Evolutionary conservation across 2,329 filamentous ascomycete genomes (phyloP).

Genomic region (Venturia nashicola): DNA sequence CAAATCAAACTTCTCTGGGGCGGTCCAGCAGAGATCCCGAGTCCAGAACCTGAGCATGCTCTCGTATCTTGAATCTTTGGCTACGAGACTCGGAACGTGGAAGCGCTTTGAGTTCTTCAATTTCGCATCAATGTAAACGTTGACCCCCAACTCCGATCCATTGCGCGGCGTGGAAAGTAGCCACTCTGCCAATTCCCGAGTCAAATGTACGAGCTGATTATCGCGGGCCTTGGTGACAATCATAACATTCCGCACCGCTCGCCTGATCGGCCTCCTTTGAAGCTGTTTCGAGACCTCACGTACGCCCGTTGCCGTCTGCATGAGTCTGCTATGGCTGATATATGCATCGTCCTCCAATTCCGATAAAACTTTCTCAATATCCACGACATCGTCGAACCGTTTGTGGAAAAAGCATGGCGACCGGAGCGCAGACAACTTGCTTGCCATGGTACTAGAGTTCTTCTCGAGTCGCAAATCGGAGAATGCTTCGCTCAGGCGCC

Average conservation of each 20-base stretch:
- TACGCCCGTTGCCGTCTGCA: conserved; percentile 90
- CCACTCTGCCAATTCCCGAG: conserved; percentile 78
- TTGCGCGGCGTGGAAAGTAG: conserved; percentile 81
- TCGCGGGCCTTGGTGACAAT: conserved; percentile 97
- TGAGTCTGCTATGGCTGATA: conserved; percentile 84
- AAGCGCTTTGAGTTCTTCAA: conserved; percentile 81
- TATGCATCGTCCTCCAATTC: conserved; percentile 64
- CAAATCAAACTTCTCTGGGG: conserved; percentile 89
- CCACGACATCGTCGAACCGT: conserved; percentile 89
- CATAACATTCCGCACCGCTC: conserved; percentile 90
- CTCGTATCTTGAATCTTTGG: conserved; percentile 62
- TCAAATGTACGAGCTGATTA: conserved; percentile 81
- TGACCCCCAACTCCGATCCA: conserved; percentile 78
- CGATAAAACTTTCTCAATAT: conserved; percentile 87
- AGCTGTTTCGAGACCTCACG: conserved; percentile 93
- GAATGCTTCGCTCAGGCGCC: conserved; percentile 50
- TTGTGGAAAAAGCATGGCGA: conserved; percentile 98
- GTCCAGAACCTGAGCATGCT: conserved; percentile 93
- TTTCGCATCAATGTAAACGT: conserved; percentile 97
- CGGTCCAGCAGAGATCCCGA: conserved; percentile 85
- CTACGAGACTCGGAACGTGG: conserved; percentile 58
- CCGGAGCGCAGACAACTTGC: conserved; percentile 55
- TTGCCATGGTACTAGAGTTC: conserved; percentile 30
- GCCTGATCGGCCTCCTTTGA: conserved; percentile 80
- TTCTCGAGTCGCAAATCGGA: conserved; percentile 35